phyloP scores from a whole-genome alignment of 1,284 basidiomycete genomes.

The Pascua guehoae region DNA sequence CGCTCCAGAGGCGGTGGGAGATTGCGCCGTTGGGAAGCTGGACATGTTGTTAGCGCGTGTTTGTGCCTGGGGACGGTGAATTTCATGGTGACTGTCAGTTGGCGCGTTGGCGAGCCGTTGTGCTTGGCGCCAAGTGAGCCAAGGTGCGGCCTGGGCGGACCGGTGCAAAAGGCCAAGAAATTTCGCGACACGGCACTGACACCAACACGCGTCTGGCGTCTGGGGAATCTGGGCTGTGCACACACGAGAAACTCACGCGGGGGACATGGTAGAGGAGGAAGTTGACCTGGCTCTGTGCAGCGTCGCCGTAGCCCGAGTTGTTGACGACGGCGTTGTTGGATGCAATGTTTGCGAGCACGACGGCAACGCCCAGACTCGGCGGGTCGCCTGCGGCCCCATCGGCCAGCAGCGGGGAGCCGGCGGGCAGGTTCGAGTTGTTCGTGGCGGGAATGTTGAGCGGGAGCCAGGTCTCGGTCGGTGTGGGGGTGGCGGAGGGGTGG shows the following conservation, averaged over 20 bases:
- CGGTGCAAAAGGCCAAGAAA: not conserved
- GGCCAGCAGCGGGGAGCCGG: constrained; percentile 32
- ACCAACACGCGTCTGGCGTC: not conserved
- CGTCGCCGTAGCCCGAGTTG: constrained; percentile 60
- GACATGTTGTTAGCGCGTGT: not conserved
- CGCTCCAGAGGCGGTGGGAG: constrained; percentile 57
- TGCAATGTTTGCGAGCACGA: constrained; percentile 60
- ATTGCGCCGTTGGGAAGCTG: constrained; percentile 70
- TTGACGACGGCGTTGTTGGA: constrained; percentile 30
- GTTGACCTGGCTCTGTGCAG: constrained; percentile 67
- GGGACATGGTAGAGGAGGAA: constrained; percentile 67
- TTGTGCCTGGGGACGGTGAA: not conserved
- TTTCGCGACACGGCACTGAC: too few relatives aligned
- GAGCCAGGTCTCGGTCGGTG: not conserved
- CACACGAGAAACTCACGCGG: constrained; percentile 27
- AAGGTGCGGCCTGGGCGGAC: not conserved
- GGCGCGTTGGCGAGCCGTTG: not conserved
- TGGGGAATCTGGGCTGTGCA: too few relatives aligned
- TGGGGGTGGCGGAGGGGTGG: not conserved
- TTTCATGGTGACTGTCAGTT: not conserved
- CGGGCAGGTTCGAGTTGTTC: constrained; percentile 7
- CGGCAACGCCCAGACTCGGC: constrained; percentile 71
- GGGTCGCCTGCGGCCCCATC: constrained; percentile 74
- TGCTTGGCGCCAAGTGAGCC: not conserved
- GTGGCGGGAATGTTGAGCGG: constrained; percentile 8